Base-by-base conservation (phyloP, 768 basidiomycete genomes). In the Gloeopeniophorella convolvens region DNA sequence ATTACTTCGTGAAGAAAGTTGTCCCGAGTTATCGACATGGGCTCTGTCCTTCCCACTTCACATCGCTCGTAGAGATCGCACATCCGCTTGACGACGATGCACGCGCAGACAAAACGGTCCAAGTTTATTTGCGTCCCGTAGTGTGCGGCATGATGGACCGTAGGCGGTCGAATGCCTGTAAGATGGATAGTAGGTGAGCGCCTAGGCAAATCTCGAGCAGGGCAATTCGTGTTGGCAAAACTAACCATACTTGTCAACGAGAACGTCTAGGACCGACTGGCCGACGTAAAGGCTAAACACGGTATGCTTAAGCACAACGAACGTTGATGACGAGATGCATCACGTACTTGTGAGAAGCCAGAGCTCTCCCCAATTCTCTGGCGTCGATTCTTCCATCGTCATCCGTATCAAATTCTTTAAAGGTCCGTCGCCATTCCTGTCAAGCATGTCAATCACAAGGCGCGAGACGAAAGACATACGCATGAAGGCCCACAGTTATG, bases 361-460 rank as follows among this genome's bases (percentile, higher is more conserved):
- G 36, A 13, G 45, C 45, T 3, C n/a, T 28, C 5, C 18, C 26
- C 1, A 47, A 15, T 3, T 47, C 45, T 5, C 12, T n/a, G 5
- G 45, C 45, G 9, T 47, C 45, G 15, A 47, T 47, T 18, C 36
- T 47, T 34, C 45, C 45, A 11, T 47, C 45, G 28, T 37, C 11
- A 10, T 47, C 39, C 21, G 36, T 18, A 20, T 47, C 45, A 18
- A 47, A 47, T 15, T 34, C 36, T 3, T 47, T 36, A 28, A 47
- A 47, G 35, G 39, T 47, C 27, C 30, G 35, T 26, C 45, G 45
- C 45, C 45, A 47, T 47, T 47, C 18, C 45, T 47, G 15, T 20
- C 26, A 23, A 3, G 11, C n/a, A 32, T 42, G 34, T 53, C 23
- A 53, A n/a, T n/a, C n/a, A 18, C 18, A n/a, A 39, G 18, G 35